phyloP scores from a whole-genome alignment of 257 asterid species.

The Ligustrum vulgare region DNA sequence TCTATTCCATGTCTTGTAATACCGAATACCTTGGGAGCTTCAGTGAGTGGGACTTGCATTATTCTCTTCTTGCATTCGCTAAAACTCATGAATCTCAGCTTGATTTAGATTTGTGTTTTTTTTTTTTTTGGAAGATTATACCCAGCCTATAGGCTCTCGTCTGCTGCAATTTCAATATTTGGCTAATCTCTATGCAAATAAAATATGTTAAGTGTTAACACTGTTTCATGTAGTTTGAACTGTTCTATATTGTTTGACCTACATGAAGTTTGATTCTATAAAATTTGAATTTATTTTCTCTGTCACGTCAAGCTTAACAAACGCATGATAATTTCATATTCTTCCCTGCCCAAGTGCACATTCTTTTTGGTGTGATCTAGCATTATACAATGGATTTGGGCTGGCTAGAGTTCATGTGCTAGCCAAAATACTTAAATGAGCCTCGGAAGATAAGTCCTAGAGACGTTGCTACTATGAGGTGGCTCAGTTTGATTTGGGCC shows the following conservation, averaged over 20 bases:
- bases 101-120: neutral
- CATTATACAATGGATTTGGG: neutral
- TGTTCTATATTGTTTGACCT: neutral
- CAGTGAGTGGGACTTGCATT: neutral
- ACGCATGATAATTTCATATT: neutral
- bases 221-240: neutral
- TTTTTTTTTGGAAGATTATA: too few relatives aligned
- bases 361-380: neutral
- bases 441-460: neutral
- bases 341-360: neutral
- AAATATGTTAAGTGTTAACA: neutral
- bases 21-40: neutral
- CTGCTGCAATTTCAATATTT: neutral
- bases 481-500: neutral
- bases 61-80: neutral
- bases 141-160: neutral
- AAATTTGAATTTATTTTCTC: too few relatives aligned
- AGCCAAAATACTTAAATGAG: neutral
- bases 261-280: neutral
- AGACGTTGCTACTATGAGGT: neutral
- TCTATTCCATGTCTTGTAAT: neutral
- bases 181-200: neutral
- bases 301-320: neutral
- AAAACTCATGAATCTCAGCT: neutral
- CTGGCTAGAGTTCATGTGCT: neutral